phyloP scores from a whole-genome alignment of 1,284 basidiomycete genomes.

The Mycena sp. region DNA sequence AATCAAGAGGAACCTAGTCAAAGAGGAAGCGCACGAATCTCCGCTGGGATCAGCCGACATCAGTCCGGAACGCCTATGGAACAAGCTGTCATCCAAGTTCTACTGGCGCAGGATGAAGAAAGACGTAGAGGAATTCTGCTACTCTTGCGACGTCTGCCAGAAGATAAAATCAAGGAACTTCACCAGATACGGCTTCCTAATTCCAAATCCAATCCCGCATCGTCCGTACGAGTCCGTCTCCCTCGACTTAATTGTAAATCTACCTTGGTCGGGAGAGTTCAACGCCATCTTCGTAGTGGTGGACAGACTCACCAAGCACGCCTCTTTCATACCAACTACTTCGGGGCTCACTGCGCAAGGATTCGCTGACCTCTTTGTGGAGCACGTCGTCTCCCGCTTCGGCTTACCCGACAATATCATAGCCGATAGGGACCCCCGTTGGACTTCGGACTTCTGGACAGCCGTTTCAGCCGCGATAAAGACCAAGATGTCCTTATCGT shows the following conservation, averaged over 20 bases:
- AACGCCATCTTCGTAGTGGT: neutral
- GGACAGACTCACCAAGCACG: neutral
- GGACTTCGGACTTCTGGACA: neutral
- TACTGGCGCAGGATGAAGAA: constrained; percentile 47
- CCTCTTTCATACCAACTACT: neutral
- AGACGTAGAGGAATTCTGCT: neutral
- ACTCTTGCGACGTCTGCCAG: neutral
- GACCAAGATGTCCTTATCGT: neutral
- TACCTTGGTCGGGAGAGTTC: neutral
- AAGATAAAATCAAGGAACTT: neutral
- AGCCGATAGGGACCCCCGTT: neutral
- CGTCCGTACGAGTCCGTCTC: neutral
- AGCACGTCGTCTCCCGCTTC: neutral
- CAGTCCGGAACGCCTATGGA: neutral
- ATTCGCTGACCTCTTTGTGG: neutral
- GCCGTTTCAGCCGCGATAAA: neutral
- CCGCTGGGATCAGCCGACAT: constrained; percentile 16
- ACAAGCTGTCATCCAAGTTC: neutral
- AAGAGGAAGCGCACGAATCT: constrained; percentile 24
- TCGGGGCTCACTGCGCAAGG: neutral
- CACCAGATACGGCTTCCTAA: neutral
- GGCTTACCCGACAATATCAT: neutral
- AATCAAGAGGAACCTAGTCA: neutral
- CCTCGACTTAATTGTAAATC: neutral
- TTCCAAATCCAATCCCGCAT: neutral